Base-by-base conservation (phyloP, 495 filamentous ascomycete species). In the Lindgomyces ingoldianus region DNA sequence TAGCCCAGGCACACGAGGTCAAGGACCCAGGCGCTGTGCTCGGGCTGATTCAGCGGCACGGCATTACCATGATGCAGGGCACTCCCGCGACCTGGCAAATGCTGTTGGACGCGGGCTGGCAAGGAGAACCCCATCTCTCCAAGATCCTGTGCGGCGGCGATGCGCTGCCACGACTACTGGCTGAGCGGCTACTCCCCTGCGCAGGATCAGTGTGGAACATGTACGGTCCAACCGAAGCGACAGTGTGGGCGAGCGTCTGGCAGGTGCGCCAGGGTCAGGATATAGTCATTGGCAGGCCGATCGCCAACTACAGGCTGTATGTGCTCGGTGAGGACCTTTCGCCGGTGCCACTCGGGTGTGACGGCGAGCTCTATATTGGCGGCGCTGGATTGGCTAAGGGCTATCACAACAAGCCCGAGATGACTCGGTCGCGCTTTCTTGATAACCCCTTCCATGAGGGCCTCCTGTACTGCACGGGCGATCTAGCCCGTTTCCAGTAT, bases 391-490 rank as follows among this genome's bases (percentile, higher is more conserved):
- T 80, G 21, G 73, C 78, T 3, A 60, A 67, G 1, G 78, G 74
- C 39, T 80, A 80, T 46, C 72, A 73, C 33, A 80, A 80, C 48
- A 74, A 73, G 19, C 39, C 67, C 12, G 69, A 78, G 49, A 60
- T 76, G 9, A 79, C 74, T 4, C 45, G 57, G 18, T 26, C 49
- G 9, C 57, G 66, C 12, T 82, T 81, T 59, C 65, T 81, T 25
- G 55, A 57, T 0, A 71, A 75, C 41, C 73, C 72, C 14, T 68
- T 74, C 51, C 67, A 67, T 30, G 48, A 57, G 6, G 71, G 74
- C 16, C 53, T 51, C 12, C 57, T 84, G 8, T 85, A 83, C 60
- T 77, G 79, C 33, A 85, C 82, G 12, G 83, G 82, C 12, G 83
- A 85, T 65, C 62, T 82, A 19, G 81, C 79, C 24, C 74, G 33